Evolutionary conservation across 108 stramenopile species (phyloP).

Genomic region (Skeletonema potamos): DNA sequence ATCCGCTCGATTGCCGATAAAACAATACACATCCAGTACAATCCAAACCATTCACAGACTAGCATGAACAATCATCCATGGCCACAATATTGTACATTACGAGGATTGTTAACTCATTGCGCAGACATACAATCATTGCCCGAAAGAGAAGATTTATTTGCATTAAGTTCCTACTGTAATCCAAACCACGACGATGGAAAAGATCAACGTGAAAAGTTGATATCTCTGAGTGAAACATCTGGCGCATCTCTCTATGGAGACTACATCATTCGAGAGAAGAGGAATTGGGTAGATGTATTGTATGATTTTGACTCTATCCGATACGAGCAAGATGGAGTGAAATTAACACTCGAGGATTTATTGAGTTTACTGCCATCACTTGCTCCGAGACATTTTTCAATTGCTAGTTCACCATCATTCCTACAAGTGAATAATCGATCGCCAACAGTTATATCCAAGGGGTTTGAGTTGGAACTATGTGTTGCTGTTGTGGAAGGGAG

Average conservation of each 20-base stretch:
- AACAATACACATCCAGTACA: slow-evolving; percentile 44
- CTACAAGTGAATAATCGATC: background rate
- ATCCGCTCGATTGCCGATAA: slow-evolving; percentile 57
- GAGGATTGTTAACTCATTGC: slow-evolving; percentile 72
- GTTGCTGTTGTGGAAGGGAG: slow-evolving; percentile 78
- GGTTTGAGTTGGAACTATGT: slow-evolving; percentile 68
- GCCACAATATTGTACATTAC: slow-evolving; percentile 69
- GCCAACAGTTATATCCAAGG: background rate
- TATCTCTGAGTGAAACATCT: slow-evolving; percentile 67
- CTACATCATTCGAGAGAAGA: slow-evolving; percentile 80
- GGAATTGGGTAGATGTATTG: slow-evolving; percentile 81
- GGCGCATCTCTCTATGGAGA: slow-evolving; percentile 77
- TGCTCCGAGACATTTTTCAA: slow-evolving; percentile 75
- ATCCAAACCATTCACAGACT: background rate
- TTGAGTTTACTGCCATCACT: slow-evolving; percentile 67
- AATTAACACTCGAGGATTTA: slow-evolving; percentile 53
- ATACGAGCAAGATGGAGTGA: slow-evolving; percentile 1
- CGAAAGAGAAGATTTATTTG: slow-evolving; percentile 80
- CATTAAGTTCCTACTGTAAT: slow-evolving; percentile 62
- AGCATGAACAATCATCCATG: slow-evolving; percentile 39
- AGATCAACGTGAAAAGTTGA: slow-evolving; percentile 67
- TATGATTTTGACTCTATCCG: slow-evolving; percentile 84
- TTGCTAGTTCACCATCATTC: slow-evolving; percentile 72
- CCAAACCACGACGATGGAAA: slow-evolving; percentile 38
- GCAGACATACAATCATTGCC: slow-evolving; percentile 79